Percentiles rank a stretch among this genome's conserved stretches.
Conservation (phyloP, 169 alveolate species). For the Ichthyophthirius multifiliis region DNA sequence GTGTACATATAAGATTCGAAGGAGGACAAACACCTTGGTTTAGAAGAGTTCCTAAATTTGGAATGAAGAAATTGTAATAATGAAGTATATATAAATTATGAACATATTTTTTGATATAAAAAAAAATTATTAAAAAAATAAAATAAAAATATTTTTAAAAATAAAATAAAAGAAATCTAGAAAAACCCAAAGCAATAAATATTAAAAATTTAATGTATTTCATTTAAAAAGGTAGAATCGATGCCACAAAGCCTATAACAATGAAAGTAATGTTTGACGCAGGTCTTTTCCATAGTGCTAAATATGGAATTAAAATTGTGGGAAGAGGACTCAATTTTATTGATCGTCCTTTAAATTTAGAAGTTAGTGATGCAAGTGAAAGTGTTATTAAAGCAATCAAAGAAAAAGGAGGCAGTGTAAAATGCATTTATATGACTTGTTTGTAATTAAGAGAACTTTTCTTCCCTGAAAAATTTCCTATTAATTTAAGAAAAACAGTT, state of each 20-base stretch:
- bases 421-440: constrained; percentile 48
- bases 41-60: constrained; percentile 74
- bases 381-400: constrained; percentile 60
- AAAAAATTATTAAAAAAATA: not conserved
- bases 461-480: constrained; percentile 63
- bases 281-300: constrained; percentile 54
- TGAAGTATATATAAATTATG: not conserved
- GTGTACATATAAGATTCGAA: constrained; percentile 54
- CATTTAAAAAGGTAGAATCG: constrained; percentile 66
- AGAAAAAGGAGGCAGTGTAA: constrained; percentile 64
- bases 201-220: constrained; percentile 46
- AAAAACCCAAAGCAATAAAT: constrained; percentile 18
- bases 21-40: constrained; percentile 73
- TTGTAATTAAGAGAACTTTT: constrained; percentile 44
- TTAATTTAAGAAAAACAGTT: constrained; percentile 54
- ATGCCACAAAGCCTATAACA: constrained; percentile 57
- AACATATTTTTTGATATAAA: not conserved
- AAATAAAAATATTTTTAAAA: no score
- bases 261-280: constrained; percentile 62
- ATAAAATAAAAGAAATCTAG: not conserved
- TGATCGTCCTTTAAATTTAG: constrained; percentile 56
- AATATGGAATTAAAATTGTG: constrained; percentile 67
- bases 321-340: constrained; percentile 25
- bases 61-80: constrained; percentile 26
- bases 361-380: constrained; percentile 67